Conservation (phyloP, 495 filamentous ascomycete genomes). For the Barbatosphaeria neglecta region DNA sequence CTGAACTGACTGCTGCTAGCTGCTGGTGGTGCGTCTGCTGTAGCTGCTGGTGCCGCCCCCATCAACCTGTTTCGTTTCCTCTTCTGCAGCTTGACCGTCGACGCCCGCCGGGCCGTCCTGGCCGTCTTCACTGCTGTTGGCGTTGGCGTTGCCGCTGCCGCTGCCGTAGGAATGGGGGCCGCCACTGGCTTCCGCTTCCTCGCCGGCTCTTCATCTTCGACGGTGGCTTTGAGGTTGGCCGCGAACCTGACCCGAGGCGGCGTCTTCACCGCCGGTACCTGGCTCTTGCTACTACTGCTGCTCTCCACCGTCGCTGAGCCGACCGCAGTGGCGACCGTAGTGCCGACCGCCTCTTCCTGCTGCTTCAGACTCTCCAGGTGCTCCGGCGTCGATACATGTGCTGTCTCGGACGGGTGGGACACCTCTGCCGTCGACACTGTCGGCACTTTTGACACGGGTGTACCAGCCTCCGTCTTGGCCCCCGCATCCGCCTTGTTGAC, state of each 20-base stretch:
- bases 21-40: too few species aligned
- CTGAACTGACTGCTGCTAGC: too few species aligned
- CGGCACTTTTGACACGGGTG: too few species aligned
- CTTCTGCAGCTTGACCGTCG: constrained; percentile 35
- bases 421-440: too few species aligned
- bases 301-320: background rate
- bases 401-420: too few species aligned
- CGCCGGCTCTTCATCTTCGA: constrained; percentile 2
- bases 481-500: constrained; percentile 4
- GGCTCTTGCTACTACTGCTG: background rate
- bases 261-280: background rate
- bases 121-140: constrained; percentile 6
- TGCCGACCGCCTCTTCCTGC: constrained; percentile 16
- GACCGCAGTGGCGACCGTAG: too few species aligned
- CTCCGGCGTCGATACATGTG: constrained; percentile 16
- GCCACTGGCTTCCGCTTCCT: constrained; percentile 9
- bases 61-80: constrained; percentile 5
- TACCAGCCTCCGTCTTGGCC: too few species aligned
- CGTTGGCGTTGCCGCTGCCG: constrained; percentile 6
- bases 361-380: constrained; percentile 15
- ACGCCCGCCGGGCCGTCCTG: constrained; percentile 24
- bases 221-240: constrained; percentile 3
- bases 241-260: background rate
- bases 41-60: too few species aligned
- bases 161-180: background rate